Conservation (phyloP, 495 filamentous ascomycete species). For the Aspergillus avenaceus region DNA sequence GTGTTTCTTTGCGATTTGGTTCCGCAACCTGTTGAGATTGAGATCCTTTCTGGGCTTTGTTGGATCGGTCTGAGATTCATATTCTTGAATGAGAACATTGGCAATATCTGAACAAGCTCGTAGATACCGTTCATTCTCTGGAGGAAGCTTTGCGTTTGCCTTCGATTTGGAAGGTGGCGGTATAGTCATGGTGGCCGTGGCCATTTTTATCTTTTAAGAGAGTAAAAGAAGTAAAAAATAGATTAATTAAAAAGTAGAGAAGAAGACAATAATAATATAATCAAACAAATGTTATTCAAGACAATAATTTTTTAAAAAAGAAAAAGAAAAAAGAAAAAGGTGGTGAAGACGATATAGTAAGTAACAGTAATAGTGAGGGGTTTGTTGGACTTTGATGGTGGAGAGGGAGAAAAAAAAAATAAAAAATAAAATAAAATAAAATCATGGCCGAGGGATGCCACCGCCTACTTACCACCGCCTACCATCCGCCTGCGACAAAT, state of each 20-base stretch:
- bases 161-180: constrained; percentile 48
- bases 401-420: constrained; percentile 24
- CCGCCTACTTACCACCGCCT: no score
- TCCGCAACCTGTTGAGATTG: constrained; percentile 86
- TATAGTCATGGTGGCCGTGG: constrained; percentile 59
- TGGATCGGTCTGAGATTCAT: constrained; percentile 71
- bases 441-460: constrained; percentile 24
- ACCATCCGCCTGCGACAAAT: constrained; percentile 28
- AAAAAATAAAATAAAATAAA: constrained; percentile 5
- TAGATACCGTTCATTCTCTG: constrained; percentile 91
- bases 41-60: constrained; percentile 73
- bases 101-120: constrained; percentile 94
- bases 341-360: background rate
- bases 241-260: background rate
- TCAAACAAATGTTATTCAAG: no score
- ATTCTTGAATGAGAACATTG: constrained; percentile 85
- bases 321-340: background rate
- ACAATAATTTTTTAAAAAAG: no score
- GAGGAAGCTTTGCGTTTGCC: constrained; percentile 71
- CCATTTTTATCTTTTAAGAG: constrained; percentile 49
- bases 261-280: background rate
- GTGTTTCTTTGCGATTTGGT: constrained; percentile 90
- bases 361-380: background rate
- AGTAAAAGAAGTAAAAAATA: background rate
- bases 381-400: constrained; percentile 1